Conservation (phyloP, 805 yeast species). For the Geotrichum ghanense region DNA sequence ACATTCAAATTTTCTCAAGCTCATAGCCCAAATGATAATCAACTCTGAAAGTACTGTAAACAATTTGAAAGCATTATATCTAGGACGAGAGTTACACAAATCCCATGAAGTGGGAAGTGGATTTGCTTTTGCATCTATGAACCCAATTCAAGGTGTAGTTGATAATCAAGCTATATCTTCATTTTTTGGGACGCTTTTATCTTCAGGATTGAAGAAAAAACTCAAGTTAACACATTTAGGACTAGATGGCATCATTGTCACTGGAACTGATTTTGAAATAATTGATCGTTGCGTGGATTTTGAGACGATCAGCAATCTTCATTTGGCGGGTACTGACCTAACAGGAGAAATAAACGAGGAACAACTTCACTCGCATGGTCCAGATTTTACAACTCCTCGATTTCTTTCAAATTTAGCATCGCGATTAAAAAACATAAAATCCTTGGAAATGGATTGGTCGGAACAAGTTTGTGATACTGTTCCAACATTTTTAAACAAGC, state of each 20-base stretch:
- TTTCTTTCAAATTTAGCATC: not conserved
- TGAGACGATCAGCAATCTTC: slow-evolving; percentile 2
- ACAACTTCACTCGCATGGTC: not conserved
- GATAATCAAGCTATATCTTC: slow-evolving; percentile 7
- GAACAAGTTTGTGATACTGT: not conserved
- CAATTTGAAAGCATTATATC: slow-evolving; percentile 13
- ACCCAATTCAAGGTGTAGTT: slow-evolving; percentile 3
- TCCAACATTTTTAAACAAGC: not conserved
- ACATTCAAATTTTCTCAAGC: slow-evolving; percentile 11
- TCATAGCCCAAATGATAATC: slow-evolving; percentile 12
- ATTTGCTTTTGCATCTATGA: slow-evolving; percentile 18
- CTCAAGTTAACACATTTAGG: slow-evolving; percentile 6
- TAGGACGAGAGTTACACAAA: slow-evolving; percentile 14
- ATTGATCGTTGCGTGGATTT: slow-evolving; percentile 5
- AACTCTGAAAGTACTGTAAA: slow-evolving; percentile 5
- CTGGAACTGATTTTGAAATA: slow-evolving; percentile 4
- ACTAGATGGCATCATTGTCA: slow-evolving; percentile 9
- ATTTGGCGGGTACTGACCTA: slow-evolving; percentile 5
- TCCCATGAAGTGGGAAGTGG: slow-evolving; percentile 20
- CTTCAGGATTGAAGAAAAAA: not conserved
- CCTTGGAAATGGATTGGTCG: slow-evolving; percentile 5
- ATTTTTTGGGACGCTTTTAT: slow-evolving; percentile 2
- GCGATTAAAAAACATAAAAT: not conserved
- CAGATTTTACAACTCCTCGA: not conserved
- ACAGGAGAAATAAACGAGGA: not conserved